phyloP scores from a whole-genome alignment of 1,139 yeast genomes.

The Pichia sp. region DNA sequence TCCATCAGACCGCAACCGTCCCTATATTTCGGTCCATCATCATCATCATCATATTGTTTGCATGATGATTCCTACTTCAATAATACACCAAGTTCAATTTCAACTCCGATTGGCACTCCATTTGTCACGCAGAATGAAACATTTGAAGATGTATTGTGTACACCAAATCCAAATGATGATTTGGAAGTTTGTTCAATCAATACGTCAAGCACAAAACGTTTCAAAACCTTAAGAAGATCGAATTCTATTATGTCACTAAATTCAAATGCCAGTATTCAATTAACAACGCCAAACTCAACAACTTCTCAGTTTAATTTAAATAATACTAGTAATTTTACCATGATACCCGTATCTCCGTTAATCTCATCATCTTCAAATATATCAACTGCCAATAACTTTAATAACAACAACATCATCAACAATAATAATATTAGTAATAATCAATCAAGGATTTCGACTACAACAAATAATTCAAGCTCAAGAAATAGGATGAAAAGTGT shows the following conservation, averaged over 20 bases:
- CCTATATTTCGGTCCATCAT: background rate
- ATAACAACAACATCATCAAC: background rate
- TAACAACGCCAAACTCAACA: constrained; percentile 13
- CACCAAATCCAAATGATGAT: constrained; percentile 14
- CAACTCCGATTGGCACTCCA: constrained; percentile 14
- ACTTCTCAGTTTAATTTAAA: constrained; percentile 2
- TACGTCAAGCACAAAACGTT: constrained; percentile 23
- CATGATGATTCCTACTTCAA: constrained; percentile 7
- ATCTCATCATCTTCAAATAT: background rate
- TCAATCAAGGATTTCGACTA: background rate
- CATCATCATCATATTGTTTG: background rate
- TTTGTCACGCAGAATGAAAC: constrained; percentile 1
- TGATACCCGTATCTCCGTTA: background rate
- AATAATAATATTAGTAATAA: background rate
- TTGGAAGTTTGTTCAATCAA: constrained; percentile 22
- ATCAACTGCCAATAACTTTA: background rate
- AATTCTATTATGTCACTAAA: constrained; percentile 23
- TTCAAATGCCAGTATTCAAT: constrained; percentile 17
- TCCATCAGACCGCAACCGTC: constrained; percentile 1
- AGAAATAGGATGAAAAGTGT: constrained; percentile 7
- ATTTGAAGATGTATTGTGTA: constrained; percentile 1
- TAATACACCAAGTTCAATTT: constrained; percentile 13
- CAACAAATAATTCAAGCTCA: background rate
- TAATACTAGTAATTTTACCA: background rate
- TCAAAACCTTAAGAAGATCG: constrained; percentile 23